Evolutionary conservation across 2,329 filamentous ascomycete species (phyloP), one percentile per base, ranked within the genome.

Genomic region (Neopestalotiopsis clavispora): DNA sequence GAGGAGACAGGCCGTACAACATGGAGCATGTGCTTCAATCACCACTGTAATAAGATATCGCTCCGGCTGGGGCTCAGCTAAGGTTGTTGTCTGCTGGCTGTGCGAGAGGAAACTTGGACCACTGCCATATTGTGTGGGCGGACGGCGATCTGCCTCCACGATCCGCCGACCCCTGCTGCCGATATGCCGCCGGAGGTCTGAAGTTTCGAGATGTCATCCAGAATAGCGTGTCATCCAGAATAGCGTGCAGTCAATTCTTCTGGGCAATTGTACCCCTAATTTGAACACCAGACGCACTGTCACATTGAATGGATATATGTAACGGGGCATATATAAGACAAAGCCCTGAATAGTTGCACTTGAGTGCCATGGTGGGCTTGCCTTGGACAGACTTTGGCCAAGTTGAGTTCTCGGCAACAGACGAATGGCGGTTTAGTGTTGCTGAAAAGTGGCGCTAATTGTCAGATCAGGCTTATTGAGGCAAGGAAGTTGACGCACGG

Each of bases 1-100:
- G 63, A 42, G 57, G 57, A 61, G 64, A 59, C 64, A 40, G 38
- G 32, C 60, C 65, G 68, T 69, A 69, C 69, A 65, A 69, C 69
- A 69, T 65, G 32, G 34, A 65, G 38, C 23, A 23, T 62, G 58
- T 64, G 45, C 61, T 64, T 67, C 57, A 28, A 32, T 30, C 67
- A 69, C n/a, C 56, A 57, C 65, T 42, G 61, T 40, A 70, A 40
- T 38, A 40, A 38, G 59, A 59, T 40, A 28, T 23, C 38, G 65
- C 23, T 69, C 28, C 65, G 68, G 60, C 34, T 49, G 10, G 28
- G 34, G 30, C 32, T 20, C 32, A 59, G 20, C 14, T 52, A 52
- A 52, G 45, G 45, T 62, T 40, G 32, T 62, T 12, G 13, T 32
- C 34, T 40, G 13, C 10, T 10, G 34, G 34, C 30, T 20, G 30